Evolutionary conservation across 164 flowering plant species (phyloP).

Genomic region (Dillenia suffruticosa): DNA sequence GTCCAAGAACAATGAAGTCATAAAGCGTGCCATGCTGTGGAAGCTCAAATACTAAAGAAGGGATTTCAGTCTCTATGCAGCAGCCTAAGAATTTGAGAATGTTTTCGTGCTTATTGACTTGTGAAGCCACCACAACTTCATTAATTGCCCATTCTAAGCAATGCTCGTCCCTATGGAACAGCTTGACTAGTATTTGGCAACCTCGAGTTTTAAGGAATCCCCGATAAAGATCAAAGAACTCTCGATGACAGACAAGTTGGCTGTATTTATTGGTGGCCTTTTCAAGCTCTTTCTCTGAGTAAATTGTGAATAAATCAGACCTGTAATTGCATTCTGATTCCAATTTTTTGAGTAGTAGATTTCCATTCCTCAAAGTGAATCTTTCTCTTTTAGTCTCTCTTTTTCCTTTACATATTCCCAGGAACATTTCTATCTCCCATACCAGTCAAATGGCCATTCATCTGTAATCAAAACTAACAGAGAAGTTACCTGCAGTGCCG

Average conservation of each 20-base stretch:
- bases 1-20: neutral
- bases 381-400: neutral
- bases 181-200: slow-evolving; percentile 3
- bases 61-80: slow-evolving; percentile 14
- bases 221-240: neutral
- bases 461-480: too few relatives aligned
- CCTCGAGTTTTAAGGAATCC: neutral
- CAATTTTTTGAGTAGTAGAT: slow-evolving; percentile 1
- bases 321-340: slow-evolving; percentile 6
- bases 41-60: slow-evolving; percentile 13
- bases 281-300: slow-evolving; percentile 9
- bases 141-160: neutral
- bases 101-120: slow-evolving; percentile 12
- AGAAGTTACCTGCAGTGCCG: too few relatives aligned
- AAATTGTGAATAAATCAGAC: slow-evolving; percentile 6
- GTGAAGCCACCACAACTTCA: slow-evolving; percentile 6
- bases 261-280: slow-evolving; percentile 10
- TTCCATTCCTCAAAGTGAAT: slow-evolving; percentile 6
- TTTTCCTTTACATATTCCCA: too few relatives aligned
- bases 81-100: slow-evolving; percentile 17
- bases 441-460: too few relatives aligned
- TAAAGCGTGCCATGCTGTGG: neutral
- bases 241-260: too few relatives aligned
- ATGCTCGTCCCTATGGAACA: neutral
- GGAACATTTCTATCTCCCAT: too few relatives aligned